Evolutionary conservation across 352 stramenopile genomes (phyloP), one percentile per base, ranked within the genome.

Genomic region (Phytopythium ostracodes): DNA sequence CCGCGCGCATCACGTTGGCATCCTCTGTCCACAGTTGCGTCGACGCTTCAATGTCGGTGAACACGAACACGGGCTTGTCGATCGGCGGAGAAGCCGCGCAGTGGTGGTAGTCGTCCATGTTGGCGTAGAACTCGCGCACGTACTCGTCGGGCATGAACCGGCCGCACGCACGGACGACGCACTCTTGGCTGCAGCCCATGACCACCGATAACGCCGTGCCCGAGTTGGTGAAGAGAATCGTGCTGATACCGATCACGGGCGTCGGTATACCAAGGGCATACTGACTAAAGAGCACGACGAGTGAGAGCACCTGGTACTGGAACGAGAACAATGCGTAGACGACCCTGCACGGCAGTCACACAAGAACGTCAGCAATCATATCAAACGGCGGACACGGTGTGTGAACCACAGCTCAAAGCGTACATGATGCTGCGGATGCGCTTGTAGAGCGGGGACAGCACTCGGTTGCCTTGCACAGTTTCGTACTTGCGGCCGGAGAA

Each of bases 31-130:
- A 88, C 7, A 88, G 64, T 53, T 68, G 61, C 14, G 66, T 88
- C 24, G 79, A 89, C 18, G 75, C 72, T 59, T 89, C 77, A 54
- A 86, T 86, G 64, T 89, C 79, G 18, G 79, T 89, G 76, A 81
- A 84, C 27, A 89, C 76, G 46, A 89, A 88, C 36, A 89, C 75
- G 9, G 78, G 79, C 22, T 83, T 74, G 17, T 63, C 64, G 24
- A 64, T 61, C 20, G 76, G 75, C 12, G 76, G 59, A 5, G 51
- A 51, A 14, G 59, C 46, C 1, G 46, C 63, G 14, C 52, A 55
- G 51, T 62, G 55, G n/a, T 35, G 65, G 60, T 68, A 66, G 11
- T 61, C 57, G 31, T 57, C 52, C 52, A 46, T 57, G 52, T n/a
- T 29, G 18, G 52, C 52, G 66, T 81, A 72, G 65, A 77, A 81